phyloP scores from a whole-genome alignment of 495 filamentous ascomycete species.

The Tuber indicum region DNA sequence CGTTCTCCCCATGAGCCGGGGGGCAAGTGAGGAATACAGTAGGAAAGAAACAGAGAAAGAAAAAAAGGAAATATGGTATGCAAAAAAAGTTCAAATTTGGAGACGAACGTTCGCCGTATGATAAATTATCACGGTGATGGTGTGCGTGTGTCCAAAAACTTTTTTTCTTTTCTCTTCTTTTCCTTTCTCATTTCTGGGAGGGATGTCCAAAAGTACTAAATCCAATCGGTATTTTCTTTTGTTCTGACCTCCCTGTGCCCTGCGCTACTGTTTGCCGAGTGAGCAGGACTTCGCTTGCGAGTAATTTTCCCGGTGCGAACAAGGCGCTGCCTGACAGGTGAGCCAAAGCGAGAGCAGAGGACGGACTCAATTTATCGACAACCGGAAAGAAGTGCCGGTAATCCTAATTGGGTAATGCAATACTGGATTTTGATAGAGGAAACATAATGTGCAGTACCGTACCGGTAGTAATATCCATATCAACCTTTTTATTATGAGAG shows the following conservation, averaged over 20 bases:
- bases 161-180: not conserved
- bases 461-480: not conserved
- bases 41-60: not conserved
- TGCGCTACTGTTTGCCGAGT: not conserved
- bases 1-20: not conserved
- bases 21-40: too few species aligned
- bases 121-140: not conserved
- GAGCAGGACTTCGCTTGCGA: not conserved
- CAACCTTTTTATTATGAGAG: not conserved
- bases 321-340: constrained; percentile 4
- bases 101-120: not conserved
- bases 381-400: constrained; percentile 1
- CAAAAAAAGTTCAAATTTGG: constrained; percentile 1
- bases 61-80: not conserved
- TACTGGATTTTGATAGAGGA: not conserved
- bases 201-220: not conserved
- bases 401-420: not conserved
- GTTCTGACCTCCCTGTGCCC: not conserved
- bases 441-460: not conserved
- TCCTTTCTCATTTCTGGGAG: not conserved
- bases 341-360: not conserved
- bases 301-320: constrained; percentile 4
- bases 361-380: not conserved
- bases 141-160: not conserved
- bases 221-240: not conserved